Base-by-base conservation (phyloP, 1,139 yeast genomes). In the Taphrina sp. region DNA sequence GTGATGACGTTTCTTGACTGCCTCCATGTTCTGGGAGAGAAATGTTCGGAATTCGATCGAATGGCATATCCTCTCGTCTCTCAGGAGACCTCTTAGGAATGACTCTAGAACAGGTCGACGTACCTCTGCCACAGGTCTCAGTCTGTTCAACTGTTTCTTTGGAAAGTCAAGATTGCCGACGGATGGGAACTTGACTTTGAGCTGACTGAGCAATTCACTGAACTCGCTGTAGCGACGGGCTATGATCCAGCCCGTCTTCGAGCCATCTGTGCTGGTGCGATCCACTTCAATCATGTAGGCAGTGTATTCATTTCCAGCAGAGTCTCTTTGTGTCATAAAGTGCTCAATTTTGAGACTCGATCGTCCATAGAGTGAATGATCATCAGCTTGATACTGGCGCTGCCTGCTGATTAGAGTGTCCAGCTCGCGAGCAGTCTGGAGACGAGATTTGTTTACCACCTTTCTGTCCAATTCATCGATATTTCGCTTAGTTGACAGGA, bases 221-320 rank as follows among this genome's bases (percentile, higher is more conserved):
- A 90, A 90, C 64, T 90, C 96, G 64, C 87, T 85, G 65, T 82
- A 90, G 57, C 97, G 73, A 63, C 96, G 73, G 0, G 95, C 94
- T 29, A 89, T 87, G 51, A 87, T 81, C 96, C 96, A 90, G 0
- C 90, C 88, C 0, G 92, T 88, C 5, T 79, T 74, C 5, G 76
- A 4, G 72, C 72, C 35, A 17, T 33, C 52, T 19, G 51, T 16
- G 7, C 33, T 43, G 5, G 31, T 23, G 3, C 49, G 49, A 22
- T 43, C 36, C 12, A 52, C 49, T 28, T 52, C 44, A 23, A 49
- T 33, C 5, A 49, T 35, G 20, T 49, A 42, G 29, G 35, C 54
- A 31, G 31, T 22, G n/a, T 16, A 41, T 16, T 38, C 49, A 29
- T 52, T 41, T 31, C 34, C 45, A 3, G 26, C 51, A 10, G 24